These are phyloP conservation scores for Euptelea pleiosperma DNA, from an alignment of 164 flowering plant genomes.

Conservation along the genomic window DNA sequence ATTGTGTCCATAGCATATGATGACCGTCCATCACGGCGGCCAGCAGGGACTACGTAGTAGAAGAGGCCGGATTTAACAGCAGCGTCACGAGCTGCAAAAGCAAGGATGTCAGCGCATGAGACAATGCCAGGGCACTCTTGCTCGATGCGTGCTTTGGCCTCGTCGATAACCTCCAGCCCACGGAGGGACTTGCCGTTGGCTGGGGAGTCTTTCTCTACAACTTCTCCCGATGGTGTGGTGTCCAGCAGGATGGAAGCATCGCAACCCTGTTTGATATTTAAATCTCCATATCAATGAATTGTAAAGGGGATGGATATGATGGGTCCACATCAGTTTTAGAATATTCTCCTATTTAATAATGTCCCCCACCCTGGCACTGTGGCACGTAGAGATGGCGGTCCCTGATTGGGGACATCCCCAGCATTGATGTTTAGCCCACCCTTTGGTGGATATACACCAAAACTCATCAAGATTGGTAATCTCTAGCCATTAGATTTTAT, in stretches of 20 bases:
- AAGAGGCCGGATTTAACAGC: constrained; percentile 12
- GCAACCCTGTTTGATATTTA: constrained; percentile 28
- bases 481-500: too few relatives aligned
- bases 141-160: constrained; percentile 22
- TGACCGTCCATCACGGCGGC: constrained; percentile 25
- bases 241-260: constrained; percentile 34
- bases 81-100: constrained; percentile 30
- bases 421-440: too few relatives aligned
- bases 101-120: constrained; percentile 35
- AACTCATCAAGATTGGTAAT: too few relatives aligned
- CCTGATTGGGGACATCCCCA: too few relatives aligned
- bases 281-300: too few relatives aligned
- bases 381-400: too few relatives aligned
- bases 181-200: constrained; percentile 16
- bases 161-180: constrained; percentile 27
- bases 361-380: too few relatives aligned
- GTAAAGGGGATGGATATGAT: too few relatives aligned
- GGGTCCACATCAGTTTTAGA: too few relatives aligned
- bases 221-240: constrained; percentile 13
- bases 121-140: constrained; percentile 25
- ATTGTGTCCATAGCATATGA: constrained; percentile 13
- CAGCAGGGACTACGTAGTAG: constrained; percentile 9
- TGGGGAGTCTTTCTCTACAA: constrained; percentile 21
- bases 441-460: too few relatives aligned
- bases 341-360: too few relatives aligned